A percentile compares a stretch with the other conserved stretches of the same genome.
phyloP scores from a whole-genome alignment of 148 eudicot species.

The Dysphania ambrosioides region DNA sequence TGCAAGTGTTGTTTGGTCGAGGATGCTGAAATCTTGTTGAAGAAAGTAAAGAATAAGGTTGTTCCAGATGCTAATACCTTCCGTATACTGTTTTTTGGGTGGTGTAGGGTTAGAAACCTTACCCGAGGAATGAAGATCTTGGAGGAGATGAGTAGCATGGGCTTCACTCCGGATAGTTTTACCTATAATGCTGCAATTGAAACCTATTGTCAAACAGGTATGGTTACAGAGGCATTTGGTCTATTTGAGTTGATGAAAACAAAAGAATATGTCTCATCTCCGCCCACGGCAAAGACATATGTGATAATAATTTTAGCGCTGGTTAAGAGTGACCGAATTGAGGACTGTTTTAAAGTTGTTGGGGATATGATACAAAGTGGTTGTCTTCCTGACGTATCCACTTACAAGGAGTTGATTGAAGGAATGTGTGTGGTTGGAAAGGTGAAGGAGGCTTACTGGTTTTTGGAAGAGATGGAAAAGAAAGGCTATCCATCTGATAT shows the following conservation, averaged over 20 bases:
- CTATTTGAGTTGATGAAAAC: slow-evolving; percentile 69
- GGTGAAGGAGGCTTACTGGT: slow-evolving; percentile 61
- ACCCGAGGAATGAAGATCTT: slow-evolving; percentile 58
- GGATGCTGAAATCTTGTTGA: slow-evolving; percentile 60
- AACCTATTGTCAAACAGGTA: slow-evolving; percentile 71
- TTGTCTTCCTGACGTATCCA: slow-evolving; percentile 90
- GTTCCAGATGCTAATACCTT: slow-evolving; percentile 69
- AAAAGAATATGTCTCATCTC: slow-evolving; percentile 51
- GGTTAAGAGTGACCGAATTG: slow-evolving; percentile 53
- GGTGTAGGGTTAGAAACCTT: slow-evolving; percentile 91
- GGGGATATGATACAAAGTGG: slow-evolving; percentile 76
- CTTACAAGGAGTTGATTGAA: slow-evolving; percentile 82
- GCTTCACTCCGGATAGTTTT: slow-evolving; percentile 67
- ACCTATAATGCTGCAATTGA: slow-evolving; percentile 86
- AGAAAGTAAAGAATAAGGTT: slow-evolving; percentile 51
- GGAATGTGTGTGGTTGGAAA: slow-evolving; percentile 78
- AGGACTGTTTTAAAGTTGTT: slow-evolving; percentile 58
- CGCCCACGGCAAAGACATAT: slow-evolving; percentile 90
- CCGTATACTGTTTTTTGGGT: slow-evolving; percentile 78
- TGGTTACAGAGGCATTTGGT: slow-evolving; percentile 66
- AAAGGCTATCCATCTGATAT: slow-evolving; percentile 95
- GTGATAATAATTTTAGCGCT: slow-evolving; percentile 67
- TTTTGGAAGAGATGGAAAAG: slow-evolving; percentile 76
- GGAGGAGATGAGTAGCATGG: slow-evolving; percentile 67
- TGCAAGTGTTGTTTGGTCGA: slow-evolving; percentile 89